Base-by-base conservation (phyloP, 2,329 filamentous ascomycete genomes). In the Beauveria australis region DNA sequence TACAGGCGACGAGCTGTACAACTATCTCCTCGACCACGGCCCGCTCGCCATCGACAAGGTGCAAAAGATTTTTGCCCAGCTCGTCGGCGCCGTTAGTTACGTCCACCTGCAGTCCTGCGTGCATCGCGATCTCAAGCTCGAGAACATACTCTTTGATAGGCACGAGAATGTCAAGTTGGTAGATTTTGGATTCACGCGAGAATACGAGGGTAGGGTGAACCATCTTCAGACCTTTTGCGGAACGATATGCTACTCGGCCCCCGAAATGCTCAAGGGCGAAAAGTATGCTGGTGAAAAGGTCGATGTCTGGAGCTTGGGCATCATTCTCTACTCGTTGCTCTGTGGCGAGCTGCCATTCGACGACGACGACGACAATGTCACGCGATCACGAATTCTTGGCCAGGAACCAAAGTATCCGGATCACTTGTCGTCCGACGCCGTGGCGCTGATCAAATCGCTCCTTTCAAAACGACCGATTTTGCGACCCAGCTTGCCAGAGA, bases 231-330 rank as follows among this genome's bases (percentile, higher is more conserved):
- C 94, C 1, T 99, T 96, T 75, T 99, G 94, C 72, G 94, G 94
- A 5, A 99, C 94, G 0, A 88, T 99, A 64, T 97, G 93, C 76
- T 99, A 99, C 75, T 96, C 92, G 59, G 94, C 94, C 2, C 94
- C 94, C 2, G 94, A 99, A 74, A 99, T 99, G 94, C 81, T 99
- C 46, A 96, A 94, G 73, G 94, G 92, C 44, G 94, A 99, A 73
- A 97, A 96, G 74, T 99, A 99, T 71, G 94, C 92, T 0, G 93
- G 92, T 28, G 92, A 97, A 77, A 97, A 97, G 77, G 93, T 99
- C 53, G 94, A 99, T 70, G 92, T 99, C 5, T 99, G 91, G 91
- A 94, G 91, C 69, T 72, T 95, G 65, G 90, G 91, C 14, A 88
- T 95, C 60, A 94, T 95, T 63, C 78, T 94, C 1, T 94, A 92